phyloP scores from a whole-genome alignment of 2,329 filamentous ascomycete genomes.

The Orbilia blumenaviensis region DNA sequence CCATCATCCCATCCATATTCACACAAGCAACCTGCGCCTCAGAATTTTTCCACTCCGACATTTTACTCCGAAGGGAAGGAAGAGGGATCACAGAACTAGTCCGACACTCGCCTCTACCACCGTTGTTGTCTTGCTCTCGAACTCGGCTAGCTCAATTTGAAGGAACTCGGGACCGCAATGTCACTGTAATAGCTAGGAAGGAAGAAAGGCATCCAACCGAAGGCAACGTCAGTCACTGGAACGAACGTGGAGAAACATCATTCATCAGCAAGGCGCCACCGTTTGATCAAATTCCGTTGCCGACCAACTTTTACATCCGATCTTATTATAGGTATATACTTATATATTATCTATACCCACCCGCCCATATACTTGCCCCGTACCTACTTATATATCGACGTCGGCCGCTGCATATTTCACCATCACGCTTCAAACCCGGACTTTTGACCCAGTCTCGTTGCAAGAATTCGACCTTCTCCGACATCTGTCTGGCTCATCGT shows the following conservation, averaged over 20 bases:
- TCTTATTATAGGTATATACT: not conserved
- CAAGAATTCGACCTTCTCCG: not conserved
- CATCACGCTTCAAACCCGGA: not conserved
- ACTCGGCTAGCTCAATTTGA: constrained; percentile 44
- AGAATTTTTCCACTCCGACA: constrained; percentile 6
- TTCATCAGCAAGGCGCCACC: constrained; percentile 22
- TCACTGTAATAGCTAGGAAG: constrained; percentile 42
- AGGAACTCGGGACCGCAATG: constrained; percentile 44
- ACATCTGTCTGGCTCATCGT: not conserved
- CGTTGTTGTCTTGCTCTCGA: constrained; percentile 55
- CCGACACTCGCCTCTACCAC: constrained; percentile 8
- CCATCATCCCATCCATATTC: not conserved
- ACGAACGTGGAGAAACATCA: constrained; percentile 8
- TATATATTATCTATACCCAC: no score
- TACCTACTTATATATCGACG: constrained; percentile 17
- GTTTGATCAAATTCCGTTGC: constrained; percentile 9
- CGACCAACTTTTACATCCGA: constrained; percentile 2
- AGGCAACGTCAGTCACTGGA: constrained; percentile 37
- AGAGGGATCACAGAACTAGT: not conserved
- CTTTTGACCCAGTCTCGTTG: no score
- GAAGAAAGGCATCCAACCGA: constrained; percentile 27
- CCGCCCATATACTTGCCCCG: no score
- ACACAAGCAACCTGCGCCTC: constrained; percentile 22
- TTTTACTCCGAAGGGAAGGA: constrained; percentile 24
- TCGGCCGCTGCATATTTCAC: not conserved